phyloP scores from a whole-genome alignment of 2,329 filamentous ascomycete genomes.

The Dactylella cylindrospora region DNA sequence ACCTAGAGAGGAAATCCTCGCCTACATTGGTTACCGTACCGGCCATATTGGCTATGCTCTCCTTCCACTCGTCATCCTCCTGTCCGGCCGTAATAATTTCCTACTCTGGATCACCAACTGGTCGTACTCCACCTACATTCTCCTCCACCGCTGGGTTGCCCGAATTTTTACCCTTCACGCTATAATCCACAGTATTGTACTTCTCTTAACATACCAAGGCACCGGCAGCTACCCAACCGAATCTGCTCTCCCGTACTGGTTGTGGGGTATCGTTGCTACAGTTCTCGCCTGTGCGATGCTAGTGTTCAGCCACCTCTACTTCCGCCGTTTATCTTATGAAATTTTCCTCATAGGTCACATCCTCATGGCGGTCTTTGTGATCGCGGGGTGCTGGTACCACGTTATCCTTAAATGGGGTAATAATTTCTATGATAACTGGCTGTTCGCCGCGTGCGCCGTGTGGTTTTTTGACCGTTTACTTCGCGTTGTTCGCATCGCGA shows the following conservation, averaged over 20 bases:
- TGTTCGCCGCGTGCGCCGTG: slow-evolving; percentile 54
- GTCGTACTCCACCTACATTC: slow-evolving; percentile 57
- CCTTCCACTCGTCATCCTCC: slow-evolving; percentile 55
- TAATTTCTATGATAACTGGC: slow-evolving; percentile 56
- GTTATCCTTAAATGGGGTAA: slow-evolving; percentile 52
- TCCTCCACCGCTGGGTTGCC: slow-evolving; percentile 59
- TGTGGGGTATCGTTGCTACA: slow-evolving; percentile 55
- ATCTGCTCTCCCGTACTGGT: slow-evolving; percentile 53
- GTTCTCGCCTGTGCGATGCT: slow-evolving; percentile 50
- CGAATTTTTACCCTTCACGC: slow-evolving; percentile 56
- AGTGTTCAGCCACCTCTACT: slow-evolving; percentile 51
- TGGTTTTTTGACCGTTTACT: slow-evolving; percentile 57
- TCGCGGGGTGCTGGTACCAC: slow-evolving; percentile 56
- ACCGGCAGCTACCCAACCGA: slow-evolving; percentile 49
- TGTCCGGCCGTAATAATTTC: slow-evolving; percentile 56
- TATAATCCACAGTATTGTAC: slow-evolving; percentile 56
- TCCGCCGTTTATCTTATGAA: slow-evolving; percentile 53
- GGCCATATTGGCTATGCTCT: slow-evolving; percentile 54
- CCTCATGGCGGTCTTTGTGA: slow-evolving; percentile 50
- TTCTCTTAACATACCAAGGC: slow-evolving; percentile 51
- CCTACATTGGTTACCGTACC: slow-evolving; percentile 49
- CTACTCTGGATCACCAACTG: slow-evolving; percentile 58
- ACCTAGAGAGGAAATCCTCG: slow-evolving; percentile 26
- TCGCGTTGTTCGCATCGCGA: slow-evolving; percentile 53
- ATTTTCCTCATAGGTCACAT: slow-evolving; percentile 56